Base-by-base conservation (phyloP, 1,284 basidiomycete genomes). In the Apiotrichum porosum region DNA sequence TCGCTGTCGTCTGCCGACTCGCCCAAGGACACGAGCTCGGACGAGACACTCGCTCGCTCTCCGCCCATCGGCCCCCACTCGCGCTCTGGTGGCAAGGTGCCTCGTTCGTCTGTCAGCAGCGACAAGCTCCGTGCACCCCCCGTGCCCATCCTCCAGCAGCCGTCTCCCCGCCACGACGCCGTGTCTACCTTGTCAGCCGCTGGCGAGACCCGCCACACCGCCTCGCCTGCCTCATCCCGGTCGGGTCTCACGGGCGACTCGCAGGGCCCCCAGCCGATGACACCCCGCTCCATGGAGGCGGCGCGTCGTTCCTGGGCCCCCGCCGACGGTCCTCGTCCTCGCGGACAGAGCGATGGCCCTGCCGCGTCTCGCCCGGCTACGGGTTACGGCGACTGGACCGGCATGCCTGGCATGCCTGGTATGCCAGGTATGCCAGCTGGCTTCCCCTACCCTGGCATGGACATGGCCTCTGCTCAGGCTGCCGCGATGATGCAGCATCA, bases 401-500 rank as follows among this genome's bases (percentile, higher is more conserved):
- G 9, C 32, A 22, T 18, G 23, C 37, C 32, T 9, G 37, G 40
- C 23, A 43, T 44, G 37, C 26, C 26, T 6, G 6, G 8, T 12
- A n/a, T n/a, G n/a, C n/a, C n/a, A n/a, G 26, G 26, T 24, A 3
- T 21, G 6, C 37, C 37, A 2, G 22, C 19, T 8, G 37, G 10
- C 13, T 37, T 24, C 37, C 37, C 37, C 3, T 37, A 37, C 19
- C 14, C 15, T 15, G 19, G n/a, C 8, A 28, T 28, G 26, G 26
- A 28, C 26, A 28, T 28, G 26, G 28, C 33, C n/a, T 14, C 35
- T 32, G 35, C 41, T 15, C 42, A 44, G 23, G 19, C 34, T 14
- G 26, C 12, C 26, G 48, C 48, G 9, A 52, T 55, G 48, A 62
- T 64, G 60, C 68, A 69, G 44, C 65, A 68, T 34, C 63, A 65